Percentiles rank a stretch among this genome's conserved stretches.
Conservation (phyloP, 2,329 filamentous ascomycete species). For the Lasiodiplodia hormozganensis region DNA sequence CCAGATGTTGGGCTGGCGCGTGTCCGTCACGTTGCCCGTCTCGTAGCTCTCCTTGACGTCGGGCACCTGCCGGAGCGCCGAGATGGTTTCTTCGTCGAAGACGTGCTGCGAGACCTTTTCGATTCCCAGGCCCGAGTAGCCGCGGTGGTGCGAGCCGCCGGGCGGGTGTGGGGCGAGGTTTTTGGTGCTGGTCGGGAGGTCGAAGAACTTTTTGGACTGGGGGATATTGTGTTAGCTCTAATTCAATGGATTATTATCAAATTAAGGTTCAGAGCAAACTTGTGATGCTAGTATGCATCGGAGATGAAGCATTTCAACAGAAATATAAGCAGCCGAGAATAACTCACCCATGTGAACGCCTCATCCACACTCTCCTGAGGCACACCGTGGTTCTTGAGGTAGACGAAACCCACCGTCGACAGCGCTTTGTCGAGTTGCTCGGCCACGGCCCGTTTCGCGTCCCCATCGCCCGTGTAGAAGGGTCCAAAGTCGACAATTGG, state of each 20-base stretch:
- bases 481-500: constrained; percentile 41
- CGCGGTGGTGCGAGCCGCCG: constrained; percentile 47
- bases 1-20: constrained; percentile 51
- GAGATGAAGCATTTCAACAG: too few relatives aligned
- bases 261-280: too few relatives aligned
- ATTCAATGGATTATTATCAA: too few relatives aligned
- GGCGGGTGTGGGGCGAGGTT: constrained; percentile 49
- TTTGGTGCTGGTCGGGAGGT: constrained; percentile 44
- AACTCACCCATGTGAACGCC: constrained; percentile 40
- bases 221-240: not conserved
- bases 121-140: constrained; percentile 47
- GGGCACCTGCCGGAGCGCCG: constrained; percentile 35
- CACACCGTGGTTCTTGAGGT: constrained; percentile 50
- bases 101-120: constrained; percentile 46
- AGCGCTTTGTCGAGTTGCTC: constrained; percentile 48
- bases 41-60: constrained; percentile 47
- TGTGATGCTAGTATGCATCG: not conserved
- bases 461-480: constrained; percentile 33
- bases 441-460: constrained; percentile 37
- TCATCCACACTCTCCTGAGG: constrained; percentile 39
- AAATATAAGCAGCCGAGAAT: constrained; percentile 12
- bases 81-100: constrained; percentile 36
- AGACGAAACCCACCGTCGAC: constrained; percentile 50
- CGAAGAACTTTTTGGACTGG: constrained; percentile 47
- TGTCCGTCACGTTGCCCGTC: constrained; percentile 39